Conservation (phyloP, 1,284 basidiomycete species). For the Cryptococcus jaspeensis region DNA sequence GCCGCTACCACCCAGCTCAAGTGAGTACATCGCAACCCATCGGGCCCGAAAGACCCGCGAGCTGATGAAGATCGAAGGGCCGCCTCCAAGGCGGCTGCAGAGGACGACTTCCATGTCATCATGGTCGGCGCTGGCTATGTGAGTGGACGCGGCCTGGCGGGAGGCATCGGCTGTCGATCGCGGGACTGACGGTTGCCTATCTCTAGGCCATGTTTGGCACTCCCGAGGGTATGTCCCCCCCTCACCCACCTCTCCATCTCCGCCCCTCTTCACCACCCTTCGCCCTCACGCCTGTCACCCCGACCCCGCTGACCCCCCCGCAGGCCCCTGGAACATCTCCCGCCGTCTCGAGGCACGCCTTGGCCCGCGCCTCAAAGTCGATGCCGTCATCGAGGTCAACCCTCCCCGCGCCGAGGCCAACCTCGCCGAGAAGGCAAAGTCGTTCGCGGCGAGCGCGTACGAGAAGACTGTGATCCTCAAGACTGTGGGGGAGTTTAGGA, state of each 20-base stretch:
- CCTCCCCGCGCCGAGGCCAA: constrained; percentile 73
- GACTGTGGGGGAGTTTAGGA: constrained; percentile 65
- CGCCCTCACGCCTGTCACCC: not conserved
- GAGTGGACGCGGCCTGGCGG: constrained; percentile 15
- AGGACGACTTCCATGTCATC: constrained; percentile 28
- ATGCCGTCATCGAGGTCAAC: constrained; percentile 87
- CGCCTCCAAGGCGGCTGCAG: not conserved
- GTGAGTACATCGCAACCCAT: not conserved
- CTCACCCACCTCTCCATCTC: no score
- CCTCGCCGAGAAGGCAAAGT: constrained; percentile 75
- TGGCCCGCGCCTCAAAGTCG: constrained; percentile 86
- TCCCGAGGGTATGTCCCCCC: constrained; percentile 32
- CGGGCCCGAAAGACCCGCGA: not conserved
- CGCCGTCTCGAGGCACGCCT: constrained; percentile 61
- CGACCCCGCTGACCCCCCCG: no score
- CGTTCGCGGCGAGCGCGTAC: constrained; percentile 85
- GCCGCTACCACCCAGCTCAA: not conserved
- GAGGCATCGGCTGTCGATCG: not conserved
- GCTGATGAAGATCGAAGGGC: constrained; percentile 3
- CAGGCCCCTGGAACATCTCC: constrained; percentile 47
- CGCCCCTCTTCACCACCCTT: not conserved
- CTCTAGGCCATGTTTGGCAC: constrained; percentile 47
- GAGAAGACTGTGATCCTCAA: constrained; percentile 80
- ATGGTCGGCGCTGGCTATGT: constrained; percentile 43
- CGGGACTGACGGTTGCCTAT: not conserved